Base-by-base conservation (phyloP, 352 stramenopile genomes). In the Phytophthora chlamydospora region DNA sequence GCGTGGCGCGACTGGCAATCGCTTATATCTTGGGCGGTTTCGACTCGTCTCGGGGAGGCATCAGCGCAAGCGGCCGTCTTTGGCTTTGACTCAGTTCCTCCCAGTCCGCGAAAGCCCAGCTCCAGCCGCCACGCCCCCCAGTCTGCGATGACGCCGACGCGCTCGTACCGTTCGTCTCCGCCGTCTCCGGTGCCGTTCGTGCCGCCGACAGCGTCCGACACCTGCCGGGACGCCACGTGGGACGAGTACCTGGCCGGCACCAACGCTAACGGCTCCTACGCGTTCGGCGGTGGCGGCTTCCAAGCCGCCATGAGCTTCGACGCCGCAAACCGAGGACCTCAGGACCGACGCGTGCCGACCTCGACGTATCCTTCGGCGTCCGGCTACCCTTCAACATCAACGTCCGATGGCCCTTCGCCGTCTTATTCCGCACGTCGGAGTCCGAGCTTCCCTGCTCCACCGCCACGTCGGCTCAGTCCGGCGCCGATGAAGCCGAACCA, bases 21-120 rank as follows among this genome's bases (percentile, higher is more conserved):
- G 27, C 16, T 5, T 34, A 60, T 39, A 61, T 66, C 47, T 66
- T 66, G 12, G 53, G 35, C 57, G 34, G 65, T 73, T 68, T 73
- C 52, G 39, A 34, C 24, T 51, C 39, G 47, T 44, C 35, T 43
- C 19, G 45, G 46, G 60, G 39, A 21, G 51, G 43, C 34, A 61
- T 43, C 47, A 36, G 17, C 40, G 32, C n/a, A 29, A 29, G 24
- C 24, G 24, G 24, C 19, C 29, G 16, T 6, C 21, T 41, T 51
- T 42, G n/a, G 36, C 7, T 16, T 62, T 47, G 34, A 49, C 49
- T 61, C 40, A 43, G 21, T 4, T 2, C 21, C 19, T 14, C 21
- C 34, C 55, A 63, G 55, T 63, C 45, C 27, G 36, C 31, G 43
- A 62, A 58, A 40, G 12, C 6, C 33, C 35, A 34, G 43, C 41